Evolutionary conservation across 176 grass and related monocot species (phyloP).

Genomic region (Carex scoparia): DNA sequence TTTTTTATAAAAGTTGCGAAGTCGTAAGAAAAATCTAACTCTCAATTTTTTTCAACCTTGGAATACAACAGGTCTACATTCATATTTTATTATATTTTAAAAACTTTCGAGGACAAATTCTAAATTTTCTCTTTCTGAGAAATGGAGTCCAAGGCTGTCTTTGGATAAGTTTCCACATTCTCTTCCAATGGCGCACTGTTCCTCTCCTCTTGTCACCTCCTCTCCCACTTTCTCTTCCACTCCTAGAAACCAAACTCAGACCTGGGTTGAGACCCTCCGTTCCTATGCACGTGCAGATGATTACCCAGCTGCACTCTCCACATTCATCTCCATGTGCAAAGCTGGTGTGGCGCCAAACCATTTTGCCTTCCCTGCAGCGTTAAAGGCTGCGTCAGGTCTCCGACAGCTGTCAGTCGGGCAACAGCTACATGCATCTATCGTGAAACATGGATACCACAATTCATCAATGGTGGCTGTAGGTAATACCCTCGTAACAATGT

Average conservation of each 20-base stretch:
- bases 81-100: too few relatives aligned
- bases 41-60: too few relatives aligned
- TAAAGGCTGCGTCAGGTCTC: constrained; percentile 52
- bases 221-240: neutral
- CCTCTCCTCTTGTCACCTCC: constrained; percentile 19
- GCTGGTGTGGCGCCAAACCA: constrained; percentile 33
- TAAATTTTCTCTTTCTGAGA: too few relatives aligned
- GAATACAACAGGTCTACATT: too few relatives aligned
- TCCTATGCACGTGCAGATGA: constrained; percentile 31
- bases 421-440: constrained; percentile 41
- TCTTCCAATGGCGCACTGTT: neutral
- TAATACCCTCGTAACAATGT: constrained; percentile 63
- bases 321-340: constrained; percentile 41
- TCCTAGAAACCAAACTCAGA: neutral
- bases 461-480: constrained; percentile 33
- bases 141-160: too few relatives aligned
- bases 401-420: constrained; percentile 24
- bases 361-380: constrained; percentile 57
- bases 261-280: constrained; percentile 34
- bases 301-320: constrained; percentile 41
- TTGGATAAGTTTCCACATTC: too few relatives aligned
- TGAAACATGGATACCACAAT: constrained; percentile 31
- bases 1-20: too few relatives aligned
- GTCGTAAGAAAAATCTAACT: too few relatives aligned
- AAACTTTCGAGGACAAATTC: too few relatives aligned